Percentiles rank a stretch among this genome's conserved stretches.
phyloP scores from a whole-genome alignment of 1,139 yeast species.

The Pichia terricola region DNA sequence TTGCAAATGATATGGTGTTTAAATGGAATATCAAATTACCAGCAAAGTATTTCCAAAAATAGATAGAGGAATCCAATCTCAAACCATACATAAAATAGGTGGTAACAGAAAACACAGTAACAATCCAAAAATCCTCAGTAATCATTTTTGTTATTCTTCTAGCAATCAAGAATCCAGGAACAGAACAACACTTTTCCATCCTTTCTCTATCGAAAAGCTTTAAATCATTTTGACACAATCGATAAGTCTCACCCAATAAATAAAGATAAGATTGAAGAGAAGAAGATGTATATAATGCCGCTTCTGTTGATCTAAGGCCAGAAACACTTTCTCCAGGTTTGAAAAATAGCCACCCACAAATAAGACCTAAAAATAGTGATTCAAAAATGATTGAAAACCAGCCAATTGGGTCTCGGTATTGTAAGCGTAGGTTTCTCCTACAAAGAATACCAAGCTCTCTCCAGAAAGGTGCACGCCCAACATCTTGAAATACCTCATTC shows the following conservation, averaged over 20 bases:
- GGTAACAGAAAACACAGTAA: conserved; percentile 47
- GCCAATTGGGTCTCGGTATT: conserved; percentile 53
- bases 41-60: conserved; percentile 57
- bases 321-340: conserved; percentile 48
- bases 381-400: conserved; percentile 46
- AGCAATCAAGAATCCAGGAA: conserved; percentile 58
- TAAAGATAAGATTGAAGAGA: conserved; percentile 65
- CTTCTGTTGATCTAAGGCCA: conserved; percentile 60
- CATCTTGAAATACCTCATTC: conserved; percentile 20
- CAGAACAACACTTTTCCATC: conserved; percentile 58
- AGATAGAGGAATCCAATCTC: conserved; percentile 32
- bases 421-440: conserved; percentile 44
- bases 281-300: conserved; percentile 53
- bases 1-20: conserved; percentile 47
- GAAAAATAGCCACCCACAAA: conserved; percentile 71
- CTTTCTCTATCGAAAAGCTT: conserved; percentile 64
- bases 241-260: conserved; percentile 60
- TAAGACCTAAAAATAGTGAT: conserved; percentile 45
- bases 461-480: conserved; percentile 27
- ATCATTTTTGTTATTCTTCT: conserved; percentile 58
- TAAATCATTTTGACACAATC: conserved; percentile 63
- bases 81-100: conserved; percentile 78
- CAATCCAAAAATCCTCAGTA: conserved; percentile 61
- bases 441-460: conserved; percentile 50
- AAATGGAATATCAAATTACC: conserved; percentile 47